Evolutionary conservation across 169 alveolate species (phyloP), one percentile per base, ranked within the genome.

Genomic region (Cryptosporidium tyzzeri): DNA sequence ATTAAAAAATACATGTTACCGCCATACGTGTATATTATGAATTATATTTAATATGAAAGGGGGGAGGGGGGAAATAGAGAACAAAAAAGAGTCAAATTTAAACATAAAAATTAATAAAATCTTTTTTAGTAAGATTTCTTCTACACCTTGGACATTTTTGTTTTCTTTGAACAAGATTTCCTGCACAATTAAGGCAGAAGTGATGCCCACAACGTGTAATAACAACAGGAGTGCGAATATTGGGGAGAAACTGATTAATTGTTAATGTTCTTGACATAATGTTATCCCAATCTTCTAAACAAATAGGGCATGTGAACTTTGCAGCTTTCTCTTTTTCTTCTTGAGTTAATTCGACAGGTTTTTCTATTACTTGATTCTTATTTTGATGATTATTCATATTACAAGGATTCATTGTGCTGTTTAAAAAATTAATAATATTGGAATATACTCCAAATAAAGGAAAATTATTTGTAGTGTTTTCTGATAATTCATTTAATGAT

Each of bases 171-270:
- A 80, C 80, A 44, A 80, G 80, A 48, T 67, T 44, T 44, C 89
- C 74, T 59, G 89, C 89, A 80, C 89, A 80, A 39, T 39, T 50
- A 2, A 80, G 68, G 4, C 89, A 80, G 45, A 80, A 80, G 41
- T 80, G 89, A 44, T 80, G 89, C 6, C 89, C 89, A 80, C 89
- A 80, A n/a, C 89, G 89, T 18, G 89, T 80, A 26, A 80, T 80
- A 5, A 80, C 89, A 4, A 80, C 75, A 16, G 89, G 75, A 6
- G 89, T 80, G 8, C 65, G 55, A 23, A 80, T 80, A 33, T 80
- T 80, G 8, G 89, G 89, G 18, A 80, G 89, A 65, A 23, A 80
- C 29, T 29, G 74, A 62, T 45, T 65, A 21, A 44, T 35, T 2
- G 80, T 16, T 61, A 65, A 16, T 31, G 68, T 7, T 50, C 67